Percentiles rank a stretch among this genome's conserved stretches.
Evolutionary conservation across 345 rosid genomes (phyloP).

Genomic region (Adansonia digitata): DNA sequence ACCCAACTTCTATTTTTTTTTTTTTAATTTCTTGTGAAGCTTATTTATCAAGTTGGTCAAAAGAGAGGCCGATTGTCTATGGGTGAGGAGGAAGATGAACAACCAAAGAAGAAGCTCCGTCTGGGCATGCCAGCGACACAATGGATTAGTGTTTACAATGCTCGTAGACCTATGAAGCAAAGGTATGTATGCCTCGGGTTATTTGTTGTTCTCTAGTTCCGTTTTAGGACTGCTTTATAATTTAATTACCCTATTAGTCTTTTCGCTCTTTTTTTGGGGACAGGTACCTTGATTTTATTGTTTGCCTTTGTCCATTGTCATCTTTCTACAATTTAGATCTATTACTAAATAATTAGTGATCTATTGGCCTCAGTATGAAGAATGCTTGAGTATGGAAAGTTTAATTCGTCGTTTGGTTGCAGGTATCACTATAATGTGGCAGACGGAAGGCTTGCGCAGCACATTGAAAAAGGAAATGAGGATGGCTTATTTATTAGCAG

Average conservation of each 20-base stretch:
- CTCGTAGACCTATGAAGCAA: slow-evolving; percentile 72
- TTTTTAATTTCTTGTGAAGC: slow-evolving; percentile 32
- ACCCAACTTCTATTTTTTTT: background rate
- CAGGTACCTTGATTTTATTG: background rate
- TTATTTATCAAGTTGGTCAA: slow-evolving; percentile 58
- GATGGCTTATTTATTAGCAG: slow-evolving; percentile 67
- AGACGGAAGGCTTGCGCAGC: slow-evolving; percentile 55
- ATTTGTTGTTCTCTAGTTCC: slow-evolving; percentile 5
- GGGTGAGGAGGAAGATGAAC: slow-evolving; percentile 56
- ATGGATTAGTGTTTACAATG: slow-evolving; percentile 70
- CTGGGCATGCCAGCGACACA: slow-evolving; percentile 73
- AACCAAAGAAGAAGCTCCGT: slow-evolving; percentile 61
- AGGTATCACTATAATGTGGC: slow-evolving; percentile 80
- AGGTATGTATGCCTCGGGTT: slow-evolving; percentile 29
- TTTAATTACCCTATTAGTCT: background rate
- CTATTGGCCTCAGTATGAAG: background rate
- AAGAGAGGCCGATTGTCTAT: slow-evolving; percentile 54
- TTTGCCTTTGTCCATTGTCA: background rate
- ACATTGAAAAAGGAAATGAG: slow-evolving; percentile 59
- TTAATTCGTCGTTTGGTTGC: slow-evolving; percentile 5
- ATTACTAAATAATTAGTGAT: background rate
- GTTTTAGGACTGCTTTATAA: background rate
- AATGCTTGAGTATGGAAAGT: background rate
- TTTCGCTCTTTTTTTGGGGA: background rate
- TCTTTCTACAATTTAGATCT: background rate